Conservation (phyloP, 805 yeast genomes). For the Candida parachauliodes region DNA sequence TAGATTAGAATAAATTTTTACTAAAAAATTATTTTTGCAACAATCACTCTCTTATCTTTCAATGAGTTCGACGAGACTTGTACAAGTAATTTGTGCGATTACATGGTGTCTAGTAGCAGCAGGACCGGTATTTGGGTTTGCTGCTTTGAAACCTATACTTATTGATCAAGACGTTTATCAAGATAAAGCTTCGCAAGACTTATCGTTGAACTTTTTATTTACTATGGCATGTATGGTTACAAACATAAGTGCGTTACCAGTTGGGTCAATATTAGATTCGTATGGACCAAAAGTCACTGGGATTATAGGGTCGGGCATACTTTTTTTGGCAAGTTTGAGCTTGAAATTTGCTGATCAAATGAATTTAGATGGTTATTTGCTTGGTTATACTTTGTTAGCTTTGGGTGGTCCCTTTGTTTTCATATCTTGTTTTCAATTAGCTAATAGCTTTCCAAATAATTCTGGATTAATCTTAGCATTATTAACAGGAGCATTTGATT, state of each 20-base stretch:
- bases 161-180: conserved; percentile 74
- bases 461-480: conserved; percentile 81
- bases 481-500: conserved; percentile 90
- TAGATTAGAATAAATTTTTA: no score
- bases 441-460: conserved; percentile 78
- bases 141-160: conserved; percentile 85
- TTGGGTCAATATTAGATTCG: conserved; percentile 73
- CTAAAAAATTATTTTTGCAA: no score
- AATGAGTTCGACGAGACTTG: conserved; percentile 15
- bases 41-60: no score
- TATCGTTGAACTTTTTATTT: conserved; percentile 77
- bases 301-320: conserved; percentile 60
- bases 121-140: conserved; percentile 93
- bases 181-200: conserved; percentile 65
- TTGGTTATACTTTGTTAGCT: conserved; percentile 75
- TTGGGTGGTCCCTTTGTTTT: conserved; percentile 93
- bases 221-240: conserved; percentile 85
- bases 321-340: conserved; percentile 52
- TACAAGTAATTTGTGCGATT: conserved; percentile 71
- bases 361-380: conserved; percentile 57
- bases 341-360: conserved; percentile 39
- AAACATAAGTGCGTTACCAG: conserved; percentile 76
- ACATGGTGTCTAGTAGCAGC: conserved; percentile 88
- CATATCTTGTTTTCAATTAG: conserved; percentile 82
- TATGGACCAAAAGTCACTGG: conserved; percentile 83